phyloP scores from a whole-genome alignment of 495 filamentous ascomycete species.

The Podospora fimiseda region DNA sequence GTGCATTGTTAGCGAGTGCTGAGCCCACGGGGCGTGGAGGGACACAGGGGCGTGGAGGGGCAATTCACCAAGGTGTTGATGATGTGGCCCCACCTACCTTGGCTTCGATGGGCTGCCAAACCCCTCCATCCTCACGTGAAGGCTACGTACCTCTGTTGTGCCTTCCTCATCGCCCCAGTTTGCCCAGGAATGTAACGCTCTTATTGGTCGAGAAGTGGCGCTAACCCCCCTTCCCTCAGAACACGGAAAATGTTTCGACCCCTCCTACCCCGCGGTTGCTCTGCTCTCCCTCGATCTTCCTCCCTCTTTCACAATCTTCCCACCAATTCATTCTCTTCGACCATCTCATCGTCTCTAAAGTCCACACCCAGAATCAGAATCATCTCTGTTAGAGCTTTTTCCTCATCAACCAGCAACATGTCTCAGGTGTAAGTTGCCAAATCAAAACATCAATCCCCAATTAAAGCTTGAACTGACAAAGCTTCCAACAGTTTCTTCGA shows the following conservation, averaged over 20 bases:
- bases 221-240: slow-evolving; percentile 26
- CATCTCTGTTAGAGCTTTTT: slow-evolving; percentile 28
- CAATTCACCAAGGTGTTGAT: background rate
- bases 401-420: slow-evolving; percentile 26
- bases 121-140: slow-evolving; percentile 21
- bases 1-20: too few relatives aligned
- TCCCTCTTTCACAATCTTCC: slow-evolving; percentile 32
- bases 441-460: too few relatives aligned
- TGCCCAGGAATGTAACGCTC: background rate
- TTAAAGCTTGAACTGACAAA: slow-evolving; percentile 1
- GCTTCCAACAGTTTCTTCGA: slow-evolving; percentile 30
- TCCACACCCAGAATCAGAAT: slow-evolving; percentile 22
- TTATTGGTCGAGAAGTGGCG: slow-evolving; percentile 21
- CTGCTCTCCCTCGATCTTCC: slow-evolving; percentile 33
- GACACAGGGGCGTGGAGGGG: background rate
- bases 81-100: background rate
- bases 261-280: slow-evolving; percentile 44
- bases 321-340: slow-evolving; percentile 25
- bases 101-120: background rate
- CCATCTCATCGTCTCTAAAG: slow-evolving; percentile 20
- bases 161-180: background rate
- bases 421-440: slow-evolving; percentile 31
- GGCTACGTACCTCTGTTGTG: slow-evolving; percentile 8
- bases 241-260: slow-evolving; percentile 32
- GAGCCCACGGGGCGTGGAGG: too few relatives aligned